Evolutionary conservation across 1,284 basidiomycete species (phyloP).

Genomic region (Sanguinoderma infundibulare): DNA sequence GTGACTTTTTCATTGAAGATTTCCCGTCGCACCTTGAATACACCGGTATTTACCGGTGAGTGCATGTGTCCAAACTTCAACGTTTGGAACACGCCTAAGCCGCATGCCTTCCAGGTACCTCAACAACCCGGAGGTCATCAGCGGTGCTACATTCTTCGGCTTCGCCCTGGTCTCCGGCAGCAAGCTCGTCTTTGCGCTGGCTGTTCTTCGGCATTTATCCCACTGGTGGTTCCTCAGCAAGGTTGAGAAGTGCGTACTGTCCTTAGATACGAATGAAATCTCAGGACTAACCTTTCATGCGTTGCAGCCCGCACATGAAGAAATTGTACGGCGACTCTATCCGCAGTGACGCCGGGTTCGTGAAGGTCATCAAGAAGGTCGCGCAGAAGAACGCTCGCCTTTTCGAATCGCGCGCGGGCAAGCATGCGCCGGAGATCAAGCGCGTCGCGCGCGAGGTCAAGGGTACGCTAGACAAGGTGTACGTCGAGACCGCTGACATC

Average conservation of each 20-base stretch:
- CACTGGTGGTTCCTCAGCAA: conserved; percentile 92
- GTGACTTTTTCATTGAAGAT: conserved; percentile 97
- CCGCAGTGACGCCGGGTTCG: conserved; percentile 94
- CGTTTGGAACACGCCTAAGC: neutral
- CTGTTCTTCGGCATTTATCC: conserved; percentile 81
- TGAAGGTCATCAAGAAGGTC: conserved; percentile 94
- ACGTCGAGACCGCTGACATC: conserved; percentile 87
- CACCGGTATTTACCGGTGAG: conserved; percentile 91
- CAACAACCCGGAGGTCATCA: conserved; percentile 97
- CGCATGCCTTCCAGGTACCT: conserved; percentile 59
- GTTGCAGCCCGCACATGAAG: conserved; percentile 90
- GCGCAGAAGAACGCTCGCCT: conserved; percentile 81
- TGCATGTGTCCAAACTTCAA: neutral
- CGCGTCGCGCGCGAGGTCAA: conserved; percentile 89
- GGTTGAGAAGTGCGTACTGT: conserved; percentile 79
- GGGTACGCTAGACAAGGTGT: conserved; percentile 94
- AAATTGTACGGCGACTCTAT: conserved; percentile 93
- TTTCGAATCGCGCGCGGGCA: conserved; percentile 67
- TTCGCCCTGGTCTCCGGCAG: conserved; percentile 90
- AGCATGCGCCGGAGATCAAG: conserved; percentile 76
- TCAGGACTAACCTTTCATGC: neutral
- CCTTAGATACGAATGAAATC: neutral
- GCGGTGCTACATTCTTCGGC: conserved; percentile 94
- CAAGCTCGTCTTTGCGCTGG: conserved; percentile 85
- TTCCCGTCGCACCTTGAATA: conserved; percentile 93